Conservation (phyloP, 164 flowering plant genomes). For the Vitis labrusca region DNA sequence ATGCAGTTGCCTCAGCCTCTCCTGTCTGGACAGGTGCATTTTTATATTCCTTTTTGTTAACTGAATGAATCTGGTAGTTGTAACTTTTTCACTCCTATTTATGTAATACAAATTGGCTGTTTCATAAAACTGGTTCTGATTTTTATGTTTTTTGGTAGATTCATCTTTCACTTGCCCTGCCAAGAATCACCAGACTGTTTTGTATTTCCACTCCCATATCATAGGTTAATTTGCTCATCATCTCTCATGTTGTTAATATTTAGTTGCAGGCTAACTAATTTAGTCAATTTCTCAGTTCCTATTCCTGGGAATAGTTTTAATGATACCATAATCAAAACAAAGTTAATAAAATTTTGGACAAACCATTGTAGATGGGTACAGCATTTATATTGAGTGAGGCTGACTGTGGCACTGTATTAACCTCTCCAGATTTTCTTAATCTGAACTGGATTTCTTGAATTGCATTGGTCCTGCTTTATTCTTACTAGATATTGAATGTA, state of each 20-base stretch:
- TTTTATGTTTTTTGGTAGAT: not conserved
- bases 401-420: not conserved
- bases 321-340: too few species aligned
- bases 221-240: too few species aligned
- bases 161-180: too few species aligned
- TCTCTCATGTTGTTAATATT: too few species aligned
- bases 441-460: not conserved
- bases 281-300: too few species aligned
- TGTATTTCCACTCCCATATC: too few species aligned
- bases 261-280: too few species aligned
- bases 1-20: constrained; percentile 13
- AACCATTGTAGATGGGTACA: not conserved
- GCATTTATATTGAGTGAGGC: not conserved
- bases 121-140: not conserved
- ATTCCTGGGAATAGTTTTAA: too few species aligned
- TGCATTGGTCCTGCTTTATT: not conserved
- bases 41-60: constrained; percentile 19
- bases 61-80: constrained; percentile 9
- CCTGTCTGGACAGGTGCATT: constrained; percentile 30
- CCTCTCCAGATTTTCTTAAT: not conserved
- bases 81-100: not conserved
- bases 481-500: not conserved
- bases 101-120: not conserved
- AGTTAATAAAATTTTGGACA: not conserved
- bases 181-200: too few species aligned